Evolutionary conservation across 257 asterid species (phyloP), one percentile per base, ranked within the genome.

Genomic region (Nicotiana tabacum): DNA sequence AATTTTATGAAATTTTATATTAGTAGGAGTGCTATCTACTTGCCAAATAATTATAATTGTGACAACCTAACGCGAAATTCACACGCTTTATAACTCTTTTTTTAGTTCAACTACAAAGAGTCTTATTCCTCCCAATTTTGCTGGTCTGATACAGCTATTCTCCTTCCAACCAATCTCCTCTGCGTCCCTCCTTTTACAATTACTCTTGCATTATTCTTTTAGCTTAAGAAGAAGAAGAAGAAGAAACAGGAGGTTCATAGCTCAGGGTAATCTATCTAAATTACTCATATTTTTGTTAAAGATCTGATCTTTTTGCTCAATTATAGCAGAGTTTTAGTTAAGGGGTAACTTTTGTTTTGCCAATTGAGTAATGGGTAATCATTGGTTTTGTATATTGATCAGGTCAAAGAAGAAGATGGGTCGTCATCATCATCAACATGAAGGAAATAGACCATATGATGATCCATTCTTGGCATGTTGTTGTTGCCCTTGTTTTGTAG

Each of bases 401-500:
- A 80, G 62, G 83, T 62, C n/a, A 43, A 80, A 24, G 43, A 62
- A 43, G 37, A 56, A 62, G 61, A 86, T 86, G 89, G 82, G 82
- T 72, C 81, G 74, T 66, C 85, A 55, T n/a, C 81, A 66, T 70
- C 83, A 77, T 85, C 83, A 29, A 2, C 78, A 66, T 39, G 84
- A 55, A 60, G 53, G 77, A 7, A 66, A 76, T 8, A 13, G 86
- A 27, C 88, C 82, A 6, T 29, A 68, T 12, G 87, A 82, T 9
- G 83, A 84, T 69, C 88, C 85, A 3, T 12, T 82, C 60, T 7
- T 83, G 87, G 87, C 85, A 17, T 85, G 88, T 29, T 88, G 87
- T 32, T 89, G 93, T 64, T 87, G 90, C 82, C 91, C 89, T 5
- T 87, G 96, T 83, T 51, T 82, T 61, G 12, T 84, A 29, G 84